Evolutionary conservation across 2,329 filamentous ascomycete species (phyloP).

Genomic region (Diaporthe ampelina): DNA sequence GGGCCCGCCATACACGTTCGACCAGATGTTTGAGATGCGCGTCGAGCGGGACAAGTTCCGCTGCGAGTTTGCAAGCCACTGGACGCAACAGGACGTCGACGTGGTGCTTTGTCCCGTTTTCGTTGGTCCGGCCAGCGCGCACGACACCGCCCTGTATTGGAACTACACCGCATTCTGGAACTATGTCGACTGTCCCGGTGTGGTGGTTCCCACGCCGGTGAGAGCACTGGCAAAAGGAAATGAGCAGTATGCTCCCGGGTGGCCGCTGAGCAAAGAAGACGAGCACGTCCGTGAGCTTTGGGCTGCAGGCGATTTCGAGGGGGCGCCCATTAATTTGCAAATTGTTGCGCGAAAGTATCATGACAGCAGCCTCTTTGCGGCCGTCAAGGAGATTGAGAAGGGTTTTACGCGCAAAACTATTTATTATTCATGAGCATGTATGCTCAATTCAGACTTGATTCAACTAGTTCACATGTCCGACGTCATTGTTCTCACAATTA

Average conservation of each 20-base stretch:
- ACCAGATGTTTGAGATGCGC: conserved; percentile 47
- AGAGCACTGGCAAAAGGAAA: conserved; percentile 46
- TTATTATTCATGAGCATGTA: neutral
- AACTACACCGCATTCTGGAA: conserved; percentile 56
- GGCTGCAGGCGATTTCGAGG: conserved; percentile 51
- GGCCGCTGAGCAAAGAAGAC: conserved; percentile 50
- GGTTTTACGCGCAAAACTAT: neutral
- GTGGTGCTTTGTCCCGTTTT: conserved; percentile 54
- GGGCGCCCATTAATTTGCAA: conserved; percentile 52
- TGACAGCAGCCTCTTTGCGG: conserved; percentile 53
- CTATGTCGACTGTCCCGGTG: conserved; percentile 54
- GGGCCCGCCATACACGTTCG: conserved; percentile 44
- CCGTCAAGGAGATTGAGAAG: conserved; percentile 45
- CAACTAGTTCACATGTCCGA: too few species aligned
- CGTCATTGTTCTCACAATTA: neutral
- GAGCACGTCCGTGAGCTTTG: conserved; percentile 50
- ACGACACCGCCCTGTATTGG: conserved; percentile 55
- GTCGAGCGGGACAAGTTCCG: conserved; percentile 51
- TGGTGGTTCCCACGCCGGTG: conserved; percentile 52
- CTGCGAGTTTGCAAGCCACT: conserved; percentile 51
- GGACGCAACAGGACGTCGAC: conserved; percentile 54
- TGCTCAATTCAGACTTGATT: neutral
- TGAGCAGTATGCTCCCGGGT: conserved; percentile 46
- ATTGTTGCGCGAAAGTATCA: conserved; percentile 52
- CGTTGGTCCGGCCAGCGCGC: conserved; percentile 53